Evolutionary conservation across 371 early-diverging fungal species (phyloP).

Genomic region (Lichtheimia ornata): DNA sequence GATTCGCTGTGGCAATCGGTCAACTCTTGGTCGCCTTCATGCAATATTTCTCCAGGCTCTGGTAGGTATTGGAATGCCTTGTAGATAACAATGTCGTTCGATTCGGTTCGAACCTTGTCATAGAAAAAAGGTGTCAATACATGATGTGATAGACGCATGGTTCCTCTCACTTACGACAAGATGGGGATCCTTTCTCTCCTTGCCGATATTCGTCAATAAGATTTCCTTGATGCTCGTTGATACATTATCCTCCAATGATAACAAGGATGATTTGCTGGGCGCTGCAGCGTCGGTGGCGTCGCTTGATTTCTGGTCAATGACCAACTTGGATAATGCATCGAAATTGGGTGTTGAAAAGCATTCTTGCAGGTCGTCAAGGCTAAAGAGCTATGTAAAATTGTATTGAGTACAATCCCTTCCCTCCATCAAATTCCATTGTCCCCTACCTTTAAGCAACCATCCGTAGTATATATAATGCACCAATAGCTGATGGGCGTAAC

Average conservation of each 20-base stretch:
- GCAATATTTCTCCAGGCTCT: conserved; percentile 20
- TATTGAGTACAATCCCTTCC: background rate
- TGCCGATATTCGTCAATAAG: conserved; percentile 67
- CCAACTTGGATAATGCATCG: conserved; percentile 59
- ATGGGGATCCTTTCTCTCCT: conserved; percentile 61
- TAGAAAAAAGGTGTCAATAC: conserved; percentile 1
- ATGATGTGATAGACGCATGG: background rate
- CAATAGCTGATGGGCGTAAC: conserved; percentile 34
- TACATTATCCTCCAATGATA: conserved; percentile 27
- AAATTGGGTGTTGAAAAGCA: conserved; percentile 70
- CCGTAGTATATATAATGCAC: conserved; percentile 38
- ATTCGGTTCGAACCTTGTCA: conserved; percentile 61
- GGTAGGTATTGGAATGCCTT: conserved; percentile 61
- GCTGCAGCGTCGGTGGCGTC: conserved; percentile 6
- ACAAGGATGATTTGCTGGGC: background rate
- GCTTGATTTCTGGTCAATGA: conserved; percentile 45
- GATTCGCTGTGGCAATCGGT: conserved; percentile 4
- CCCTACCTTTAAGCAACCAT: conserved; percentile 28
- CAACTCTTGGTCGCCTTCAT: conserved; percentile 12
- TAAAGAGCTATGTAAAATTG: conserved; percentile 52
- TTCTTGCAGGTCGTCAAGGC: conserved; percentile 71
- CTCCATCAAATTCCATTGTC: too few species aligned
- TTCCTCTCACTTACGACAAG: conserved; percentile 57
- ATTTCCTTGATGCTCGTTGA: conserved; percentile 68
- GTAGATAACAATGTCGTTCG: conserved; percentile 77